These are phyloP conservation scores for Aspergillus fumigatus DNA, from an alignment of 2,329 filamentous ascomycete genomes.

Conservation along the genomic window DNA sequence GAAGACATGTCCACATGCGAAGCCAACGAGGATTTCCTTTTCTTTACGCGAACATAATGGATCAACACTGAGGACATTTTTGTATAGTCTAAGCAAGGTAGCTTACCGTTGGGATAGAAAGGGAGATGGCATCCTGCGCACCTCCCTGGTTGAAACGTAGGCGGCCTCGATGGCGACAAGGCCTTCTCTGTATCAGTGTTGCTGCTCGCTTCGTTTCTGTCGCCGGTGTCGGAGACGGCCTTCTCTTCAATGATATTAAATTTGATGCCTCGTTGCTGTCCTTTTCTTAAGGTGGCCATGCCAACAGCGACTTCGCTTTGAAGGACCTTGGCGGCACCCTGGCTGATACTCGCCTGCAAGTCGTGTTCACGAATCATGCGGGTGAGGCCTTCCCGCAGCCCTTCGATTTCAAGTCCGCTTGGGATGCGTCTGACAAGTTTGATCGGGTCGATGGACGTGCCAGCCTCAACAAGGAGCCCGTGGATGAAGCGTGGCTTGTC, in stretches of 20 bases:
- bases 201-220: constrained; percentile 7
- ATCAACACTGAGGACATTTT: too few species aligned
- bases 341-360: constrained; percentile 87
- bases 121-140: constrained; percentile 37
- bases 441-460: constrained; percentile 89
- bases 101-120: constrained; percentile 37
- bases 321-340: constrained; percentile 81
- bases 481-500: constrained; percentile 94
- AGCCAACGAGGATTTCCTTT: constrained; percentile 57
- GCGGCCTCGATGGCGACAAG: constrained; percentile 5
- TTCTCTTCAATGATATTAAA: constrained; percentile 63
- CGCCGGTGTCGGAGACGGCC: neutral
- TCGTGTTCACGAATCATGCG: constrained; percentile 95
- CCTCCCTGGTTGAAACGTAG: constrained; percentile 20
- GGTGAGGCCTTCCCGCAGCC: constrained; percentile 78
- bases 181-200: constrained; percentile 14
- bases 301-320: constrained; percentile 80
- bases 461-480: constrained; percentile 85
- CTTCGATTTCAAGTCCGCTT: constrained; percentile 87
- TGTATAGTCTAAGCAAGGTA: neutral
- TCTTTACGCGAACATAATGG: constrained; percentile 30
- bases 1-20: constrained; percentile 65
- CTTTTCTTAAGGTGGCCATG: constrained; percentile 73
- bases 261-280: constrained; percentile 80
- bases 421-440: constrained; percentile 86